These are phyloP conservation scores for Porpolomopsis calyptriformis DNA, from an alignment of 768 basidiomycete genomes.

Conservation along the genomic window DNA sequence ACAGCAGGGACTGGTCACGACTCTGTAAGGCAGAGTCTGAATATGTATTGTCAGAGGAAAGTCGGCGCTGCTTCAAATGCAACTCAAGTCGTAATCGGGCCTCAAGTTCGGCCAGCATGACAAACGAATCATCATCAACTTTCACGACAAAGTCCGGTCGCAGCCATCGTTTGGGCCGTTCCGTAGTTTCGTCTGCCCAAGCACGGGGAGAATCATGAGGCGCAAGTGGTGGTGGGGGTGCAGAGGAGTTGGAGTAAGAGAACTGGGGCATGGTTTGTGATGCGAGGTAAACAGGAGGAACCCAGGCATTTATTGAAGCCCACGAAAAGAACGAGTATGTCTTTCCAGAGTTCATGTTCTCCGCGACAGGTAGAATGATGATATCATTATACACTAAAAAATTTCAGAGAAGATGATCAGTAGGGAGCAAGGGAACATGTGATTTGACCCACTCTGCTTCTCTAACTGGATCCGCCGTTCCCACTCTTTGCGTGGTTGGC, in stretches of 20 bases:
- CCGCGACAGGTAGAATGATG: constrained; percentile 67
- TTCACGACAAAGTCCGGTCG: constrained; percentile 89
- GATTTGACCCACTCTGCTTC: constrained; percentile 66
- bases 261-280: constrained; percentile 38
- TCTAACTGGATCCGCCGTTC: constrained; percentile 74
- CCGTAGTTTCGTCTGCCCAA: constrained; percentile 37
- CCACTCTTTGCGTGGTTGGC: constrained; percentile 71
- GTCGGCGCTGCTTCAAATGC: constrained; percentile 32
- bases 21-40: not conserved
- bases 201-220: constrained; percentile 60
- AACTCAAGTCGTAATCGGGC: constrained; percentile 75
- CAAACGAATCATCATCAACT: constrained; percentile 90
- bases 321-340: constrained; percentile 86
- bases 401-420: constrained; percentile 1
- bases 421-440: constrained; percentile 8
- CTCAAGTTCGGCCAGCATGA: constrained; percentile 92
- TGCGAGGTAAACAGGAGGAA: constrained; percentile 61
- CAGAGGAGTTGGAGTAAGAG: constrained; percentile 56
- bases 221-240: constrained; percentile 49
- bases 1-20: not conserved
- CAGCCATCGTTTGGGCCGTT: constrained; percentile 52
- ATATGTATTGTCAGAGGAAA: constrained; percentile 11
- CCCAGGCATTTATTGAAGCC: constrained; percentile 86
- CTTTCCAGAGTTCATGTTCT: constrained; percentile 97
- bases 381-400: constrained; percentile 79